Conservation (phyloP, 2,329 filamentous ascomycete species). For the Xylaria sp. region DNA sequence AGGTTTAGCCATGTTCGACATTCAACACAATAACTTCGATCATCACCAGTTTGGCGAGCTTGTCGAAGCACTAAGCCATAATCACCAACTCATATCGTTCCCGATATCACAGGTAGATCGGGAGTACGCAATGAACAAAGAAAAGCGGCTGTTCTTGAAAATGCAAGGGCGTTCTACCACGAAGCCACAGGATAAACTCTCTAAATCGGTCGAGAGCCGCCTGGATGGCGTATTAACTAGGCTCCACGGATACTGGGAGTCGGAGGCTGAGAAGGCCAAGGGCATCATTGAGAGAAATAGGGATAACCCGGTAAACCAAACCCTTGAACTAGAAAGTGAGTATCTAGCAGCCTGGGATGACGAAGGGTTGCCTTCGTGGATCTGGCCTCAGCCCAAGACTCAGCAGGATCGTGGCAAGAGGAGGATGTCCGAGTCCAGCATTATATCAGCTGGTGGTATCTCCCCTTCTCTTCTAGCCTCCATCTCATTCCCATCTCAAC, state of each 20-base stretch:
- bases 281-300: conserved; percentile 43
- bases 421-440: conserved; percentile 17
- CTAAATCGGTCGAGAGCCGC: conserved; percentile 44
- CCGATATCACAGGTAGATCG: conserved; percentile 43
- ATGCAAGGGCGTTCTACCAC: conserved; percentile 28
- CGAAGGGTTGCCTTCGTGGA: conserved; percentile 40
- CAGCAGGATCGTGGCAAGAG: conserved; percentile 26
- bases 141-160: conserved; percentile 42
- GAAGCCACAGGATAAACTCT: conserved; percentile 38
- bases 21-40: conserved; percentile 65
- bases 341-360: conserved; percentile 48
- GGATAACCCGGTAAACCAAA: conserved; percentile 35
- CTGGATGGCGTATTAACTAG: conserved; percentile 42
- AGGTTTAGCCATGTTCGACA: conserved; percentile 63
- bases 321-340: conserved; percentile 41
- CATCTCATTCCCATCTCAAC: conserved; percentile 6
- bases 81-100: conserved; percentile 48
- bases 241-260: conserved; percentile 44
- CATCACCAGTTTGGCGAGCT: conserved; percentile 47
- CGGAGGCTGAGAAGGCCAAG: conserved; percentile 40
- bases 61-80: conserved; percentile 45
- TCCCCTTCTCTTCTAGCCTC: neutral
- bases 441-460: conserved; percentile 19
- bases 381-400: conserved; percentile 40
- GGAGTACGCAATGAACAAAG: conserved; percentile 44